These are phyloP conservation scores for Lecanosticta acicola DNA, from an alignment of 2,329 filamentous ascomycete species.

Conservation along the genomic window DNA sequence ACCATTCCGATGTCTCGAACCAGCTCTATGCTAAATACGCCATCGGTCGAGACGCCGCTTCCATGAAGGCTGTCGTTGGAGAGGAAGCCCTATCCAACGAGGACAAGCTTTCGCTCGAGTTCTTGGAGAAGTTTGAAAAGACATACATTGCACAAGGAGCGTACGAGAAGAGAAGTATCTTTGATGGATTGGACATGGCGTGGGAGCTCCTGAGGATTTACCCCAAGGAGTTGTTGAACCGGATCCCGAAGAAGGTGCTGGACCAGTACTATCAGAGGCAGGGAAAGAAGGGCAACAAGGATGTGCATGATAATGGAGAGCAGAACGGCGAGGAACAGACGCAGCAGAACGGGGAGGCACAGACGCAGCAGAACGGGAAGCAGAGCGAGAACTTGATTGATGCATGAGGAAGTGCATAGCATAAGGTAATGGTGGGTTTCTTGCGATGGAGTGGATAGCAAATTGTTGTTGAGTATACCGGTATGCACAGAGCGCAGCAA, in stretches of 20 bases:
- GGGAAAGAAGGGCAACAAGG: constrained; percentile 40
- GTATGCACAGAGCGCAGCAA: constrained; percentile 1
- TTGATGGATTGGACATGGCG: constrained; percentile 88
- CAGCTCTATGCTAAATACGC: constrained; percentile 99
- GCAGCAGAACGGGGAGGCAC: constrained; percentile 28
- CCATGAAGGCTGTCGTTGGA: constrained; percentile 99
- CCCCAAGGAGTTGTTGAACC: constrained; percentile 96
- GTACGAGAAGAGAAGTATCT: constrained; percentile 88
- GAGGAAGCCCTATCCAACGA: constrained; percentile 93
- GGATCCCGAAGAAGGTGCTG: constrained; percentile 53
- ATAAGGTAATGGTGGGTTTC: not conserved
- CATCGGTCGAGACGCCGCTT: constrained; percentile 94
- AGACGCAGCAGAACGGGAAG: not conserved
- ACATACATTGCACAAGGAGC: constrained; percentile 88
- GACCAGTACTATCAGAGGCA: constrained; percentile 48
- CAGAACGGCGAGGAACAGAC: constrained; percentile 24
- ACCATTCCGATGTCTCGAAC: constrained; percentile 98
- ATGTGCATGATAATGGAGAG: constrained; percentile 40
- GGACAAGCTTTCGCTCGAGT: constrained; percentile 96
- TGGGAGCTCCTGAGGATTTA: constrained; percentile 97
- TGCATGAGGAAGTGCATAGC: constrained; percentile 12
- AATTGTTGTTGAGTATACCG: constrained; percentile 8
- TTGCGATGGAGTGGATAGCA: constrained; percentile 2
- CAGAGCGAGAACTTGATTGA: constrained; percentile 22
- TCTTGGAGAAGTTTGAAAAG: constrained; percentile 96